phyloP scores from a whole-genome alignment of 2,329 filamentous ascomycete species.

The Mollisiaceae sp. region DNA sequence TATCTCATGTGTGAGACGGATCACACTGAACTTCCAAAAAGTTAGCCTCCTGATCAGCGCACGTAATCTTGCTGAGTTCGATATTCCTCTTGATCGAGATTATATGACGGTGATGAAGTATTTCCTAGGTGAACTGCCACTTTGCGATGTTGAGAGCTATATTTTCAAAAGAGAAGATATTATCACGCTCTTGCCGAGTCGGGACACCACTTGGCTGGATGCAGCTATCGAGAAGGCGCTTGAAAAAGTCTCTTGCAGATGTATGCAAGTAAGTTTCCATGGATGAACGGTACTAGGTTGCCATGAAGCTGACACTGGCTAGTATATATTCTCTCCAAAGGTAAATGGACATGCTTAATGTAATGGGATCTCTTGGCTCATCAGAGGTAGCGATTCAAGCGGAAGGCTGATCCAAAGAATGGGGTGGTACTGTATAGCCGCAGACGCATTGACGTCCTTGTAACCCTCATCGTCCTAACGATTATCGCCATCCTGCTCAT shows the following conservation, averaged over 20 bases:
- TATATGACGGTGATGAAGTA: conserved; percentile 41
- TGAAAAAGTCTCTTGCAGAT: not conserved
- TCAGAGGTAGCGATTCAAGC: conserved; percentile 10
- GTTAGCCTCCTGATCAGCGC: conserved; percentile 27
- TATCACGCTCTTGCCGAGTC: conserved; percentile 44
- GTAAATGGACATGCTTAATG: not conserved
- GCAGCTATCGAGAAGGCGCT: conserved; percentile 37
- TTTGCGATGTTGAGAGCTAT: conserved; percentile 35
- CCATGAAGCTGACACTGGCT: not conserved
- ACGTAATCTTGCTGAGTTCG: conserved; percentile 37
- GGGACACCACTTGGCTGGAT: conserved; percentile 49
- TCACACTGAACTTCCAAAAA: conserved; percentile 14
- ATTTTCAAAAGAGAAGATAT: conserved; percentile 46
- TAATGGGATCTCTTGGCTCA: not conserved
- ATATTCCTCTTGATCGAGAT: conserved; percentile 39
- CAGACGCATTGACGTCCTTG: conserved; percentile 20
- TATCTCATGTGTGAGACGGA: not conserved
- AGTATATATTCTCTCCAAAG: not conserved
- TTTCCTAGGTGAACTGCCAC: conserved; percentile 34
- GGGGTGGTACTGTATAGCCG: conserved; percentile 21
- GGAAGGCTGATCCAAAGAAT: too few species aligned
- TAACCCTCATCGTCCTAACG: conserved; percentile 15
- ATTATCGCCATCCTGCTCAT: conserved; percentile 23
- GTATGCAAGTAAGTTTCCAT: not conserved
- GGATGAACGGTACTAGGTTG: not conserved